A percentile compares a stretch with the other conserved stretches of the same genome.
These are phyloP conservation scores for Linnemannia exigua DNA, from an alignment of 192 early-diverging fungal genomes.

Conservation along the genomic window DNA sequence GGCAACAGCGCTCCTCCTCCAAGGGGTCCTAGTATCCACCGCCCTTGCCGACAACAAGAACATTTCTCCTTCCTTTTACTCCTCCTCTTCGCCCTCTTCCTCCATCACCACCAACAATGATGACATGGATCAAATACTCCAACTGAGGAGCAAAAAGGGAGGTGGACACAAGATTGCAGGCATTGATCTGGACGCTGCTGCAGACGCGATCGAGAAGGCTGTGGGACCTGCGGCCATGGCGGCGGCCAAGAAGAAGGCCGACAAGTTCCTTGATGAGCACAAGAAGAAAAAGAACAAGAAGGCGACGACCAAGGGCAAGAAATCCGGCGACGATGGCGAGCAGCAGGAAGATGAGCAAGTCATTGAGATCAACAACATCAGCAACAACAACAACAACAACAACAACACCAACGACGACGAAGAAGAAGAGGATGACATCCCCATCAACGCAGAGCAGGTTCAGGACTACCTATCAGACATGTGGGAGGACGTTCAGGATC, in stretches of 20 bases:
- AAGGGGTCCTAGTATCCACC: background rate
- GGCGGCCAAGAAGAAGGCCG: background rate
- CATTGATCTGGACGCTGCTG: background rate
- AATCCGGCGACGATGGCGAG: background rate
- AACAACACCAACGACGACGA: background rate
- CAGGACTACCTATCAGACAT: slow-evolving; percentile 2
- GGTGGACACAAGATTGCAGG: background rate
- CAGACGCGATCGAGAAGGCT: background rate
- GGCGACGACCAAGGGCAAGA: background rate
- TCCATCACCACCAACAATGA: background rate
- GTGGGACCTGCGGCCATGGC: background rate
- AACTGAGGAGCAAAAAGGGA: background rate
- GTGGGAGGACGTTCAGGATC: background rate
- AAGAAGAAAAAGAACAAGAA: background rate
- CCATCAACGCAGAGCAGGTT: background rate
- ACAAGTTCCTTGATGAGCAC: background rate
- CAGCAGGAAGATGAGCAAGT: background rate
- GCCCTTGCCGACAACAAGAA: background rate
- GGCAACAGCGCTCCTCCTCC: background rate
- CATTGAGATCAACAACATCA: background rate
- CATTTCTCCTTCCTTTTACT: background rate
- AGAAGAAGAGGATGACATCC: background rate
- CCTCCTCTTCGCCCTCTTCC: background rate
- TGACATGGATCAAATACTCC: background rate
- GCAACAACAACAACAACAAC: background rate